These are phyloP conservation scores for Castanospermum australe DNA, from an alignment of 306 rosid species.

Conservation along the genomic window DNA sequence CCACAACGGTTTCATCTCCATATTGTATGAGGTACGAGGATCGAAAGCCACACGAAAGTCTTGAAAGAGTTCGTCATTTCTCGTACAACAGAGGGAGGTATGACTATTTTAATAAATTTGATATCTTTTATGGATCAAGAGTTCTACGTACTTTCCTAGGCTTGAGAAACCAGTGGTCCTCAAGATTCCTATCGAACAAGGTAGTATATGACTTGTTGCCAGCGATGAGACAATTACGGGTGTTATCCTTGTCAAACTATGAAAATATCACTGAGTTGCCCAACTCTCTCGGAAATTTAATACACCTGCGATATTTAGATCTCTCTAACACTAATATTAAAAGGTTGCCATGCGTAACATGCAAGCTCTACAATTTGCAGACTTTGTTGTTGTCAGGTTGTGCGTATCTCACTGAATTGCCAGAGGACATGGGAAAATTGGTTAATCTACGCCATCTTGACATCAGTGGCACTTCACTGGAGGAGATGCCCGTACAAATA, in stretches of 20 bases:
- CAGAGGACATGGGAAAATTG: not conserved
- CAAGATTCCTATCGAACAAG: not conserved
- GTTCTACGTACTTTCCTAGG: not conserved
- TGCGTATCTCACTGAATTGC: not conserved
- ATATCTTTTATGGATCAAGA: not conserved
- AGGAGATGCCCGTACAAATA: not conserved
- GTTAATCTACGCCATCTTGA: not conserved
- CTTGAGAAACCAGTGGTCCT: not conserved
- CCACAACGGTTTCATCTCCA: not conserved
- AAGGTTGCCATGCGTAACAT: not conserved
- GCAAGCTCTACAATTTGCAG: slow-evolving; percentile 27
- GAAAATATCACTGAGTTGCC: not conserved
- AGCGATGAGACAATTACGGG: not conserved
- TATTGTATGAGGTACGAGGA: not conserved
- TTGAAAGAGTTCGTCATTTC: not conserved
- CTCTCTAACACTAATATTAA: not conserved
- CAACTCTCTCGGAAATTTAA: not conserved
- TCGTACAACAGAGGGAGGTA: not conserved
- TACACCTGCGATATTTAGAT: slow-evolving; percentile 28
- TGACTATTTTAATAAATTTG: not conserved
- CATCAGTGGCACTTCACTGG: not conserved
- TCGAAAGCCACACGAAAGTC: no score
- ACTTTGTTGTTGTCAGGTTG: slow-evolving; percentile 17
- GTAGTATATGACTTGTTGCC: not conserved
- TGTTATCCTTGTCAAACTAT: not conserved